Evolutionary conservation across 805 yeast genomes (phyloP).

Genomic region (Teunomyces barrocoloradensis): DNA sequence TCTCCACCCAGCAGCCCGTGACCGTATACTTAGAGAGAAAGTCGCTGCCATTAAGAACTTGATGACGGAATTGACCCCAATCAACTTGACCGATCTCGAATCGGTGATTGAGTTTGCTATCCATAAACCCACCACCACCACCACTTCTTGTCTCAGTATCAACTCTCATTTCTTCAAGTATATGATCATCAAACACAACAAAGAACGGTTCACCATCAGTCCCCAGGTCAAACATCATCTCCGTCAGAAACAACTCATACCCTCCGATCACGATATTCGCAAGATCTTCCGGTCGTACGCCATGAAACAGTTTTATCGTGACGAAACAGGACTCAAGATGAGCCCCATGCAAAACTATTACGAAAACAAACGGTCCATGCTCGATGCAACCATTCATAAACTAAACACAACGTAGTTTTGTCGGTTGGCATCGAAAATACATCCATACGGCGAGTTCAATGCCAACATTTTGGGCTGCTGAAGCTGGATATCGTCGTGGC

Average conservation of each 20-base stretch:
- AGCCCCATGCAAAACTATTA: constrained; percentile 27
- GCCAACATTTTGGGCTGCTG: constrained; percentile 30
- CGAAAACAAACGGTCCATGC: constrained; percentile 13
- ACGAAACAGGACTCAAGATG: constrained; percentile 12
- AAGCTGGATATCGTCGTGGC: constrained; percentile 7
- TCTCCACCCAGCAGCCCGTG: constrained; percentile 24
- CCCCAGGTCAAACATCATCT: constrained; percentile 17
- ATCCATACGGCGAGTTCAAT: constrained; percentile 33
- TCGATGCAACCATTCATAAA: constrained; percentile 8
- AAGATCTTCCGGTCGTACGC: constrained; percentile 27
- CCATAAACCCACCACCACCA: background rate
- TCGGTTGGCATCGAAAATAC: constrained; percentile 39
- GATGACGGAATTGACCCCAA: constrained; percentile 19
- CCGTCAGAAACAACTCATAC: constrained; percentile 25
- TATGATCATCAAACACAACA: constrained; percentile 22
- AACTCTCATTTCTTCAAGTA: constrained; percentile 27
- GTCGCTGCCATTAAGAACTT: constrained; percentile 22
- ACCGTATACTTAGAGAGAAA: constrained; percentile 22
- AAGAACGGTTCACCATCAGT: constrained; percentile 13
- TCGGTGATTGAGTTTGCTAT: constrained; percentile 17
- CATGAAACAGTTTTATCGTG: constrained; percentile 28
- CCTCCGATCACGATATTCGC: constrained; percentile 28
- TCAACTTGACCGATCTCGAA: constrained; percentile 15
- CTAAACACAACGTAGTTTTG: constrained; percentile 39
- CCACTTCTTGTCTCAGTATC: background rate